Base-by-base conservation (phyloP, 768 basidiomycete genomes). In the Royoungia palumana region DNA sequence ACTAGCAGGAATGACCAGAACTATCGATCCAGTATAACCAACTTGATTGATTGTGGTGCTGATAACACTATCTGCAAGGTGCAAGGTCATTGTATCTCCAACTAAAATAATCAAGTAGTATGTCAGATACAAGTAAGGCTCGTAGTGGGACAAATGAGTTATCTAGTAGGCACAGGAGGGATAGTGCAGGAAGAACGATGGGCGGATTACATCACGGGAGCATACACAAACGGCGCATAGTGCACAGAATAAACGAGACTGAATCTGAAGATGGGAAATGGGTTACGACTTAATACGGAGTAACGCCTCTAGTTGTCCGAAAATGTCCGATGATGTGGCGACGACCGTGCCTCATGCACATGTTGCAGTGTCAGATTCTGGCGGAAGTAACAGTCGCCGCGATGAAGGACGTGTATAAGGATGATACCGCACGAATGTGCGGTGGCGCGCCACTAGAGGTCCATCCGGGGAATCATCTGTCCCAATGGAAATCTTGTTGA, bases 361-460 rank as follows among this genome's bases (percentile, higher is more conserved):
- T 17, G 7, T 27, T 9, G 8, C 13, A 14, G 24, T 7, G n/a
- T 12, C 7, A 10, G 35, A 42, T 47, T 60, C 60, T 25, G 24
- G 47, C 17, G 64, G 55, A 9, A 67, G 38, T 9, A 60, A 5
- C 37, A 63, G 19, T n/a, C 48, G 51, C 41, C 20, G 57, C 6
- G 63, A 49, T 0, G 20, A 13, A 11, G 50, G 41, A 21, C 63
- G 55, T 6, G 38, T 30, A 28, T 65, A 59, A 14, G 65, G 65
- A 45, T 53, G 57, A 22, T 50, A 19, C 14, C 59, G 55, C 20
- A 28, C 19, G 19, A 32, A 12, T 19, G n/a, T 16, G 13, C 36
- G 21, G 11, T 24, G 41, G 14, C 25, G 24, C 19, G 51, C 37
- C 24, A 41, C 46, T 1, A 64, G 47, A 16, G 64, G 60, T 40